Percentiles rank a stretch among this genome's conserved stretches.
Evolutionary conservation across 768 basidiomycete genomes (phyloP).

Genomic region (Lactarius akahatsu): DNA sequence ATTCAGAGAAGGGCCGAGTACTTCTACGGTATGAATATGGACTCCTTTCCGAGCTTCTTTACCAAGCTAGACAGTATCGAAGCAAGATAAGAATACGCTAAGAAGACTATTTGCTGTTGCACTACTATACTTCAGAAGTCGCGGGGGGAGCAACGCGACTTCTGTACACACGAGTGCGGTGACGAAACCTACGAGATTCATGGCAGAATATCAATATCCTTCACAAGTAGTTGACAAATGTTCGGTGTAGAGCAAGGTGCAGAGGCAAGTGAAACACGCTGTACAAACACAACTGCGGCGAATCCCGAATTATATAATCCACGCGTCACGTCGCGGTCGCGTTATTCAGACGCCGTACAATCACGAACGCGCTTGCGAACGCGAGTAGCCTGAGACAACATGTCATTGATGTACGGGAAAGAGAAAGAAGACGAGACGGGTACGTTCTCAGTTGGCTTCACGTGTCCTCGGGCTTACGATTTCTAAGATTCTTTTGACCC

Average conservation of each 20-base stretch:
- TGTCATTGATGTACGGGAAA: slow-evolving; percentile 65
- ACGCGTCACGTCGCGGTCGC: slow-evolving; percentile 22
- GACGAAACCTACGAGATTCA: not conserved
- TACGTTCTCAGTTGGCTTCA: not conserved
- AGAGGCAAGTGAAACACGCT: not conserved
- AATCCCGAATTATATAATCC: slow-evolving; percentile 16
- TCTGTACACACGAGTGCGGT: slow-evolving; percentile 37
- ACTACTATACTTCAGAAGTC: slow-evolving; percentile 40
- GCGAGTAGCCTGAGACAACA: slow-evolving; percentile 28
- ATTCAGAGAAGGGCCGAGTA: not conserved
- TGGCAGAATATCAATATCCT: not conserved
- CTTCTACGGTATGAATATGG: slow-evolving; percentile 4
- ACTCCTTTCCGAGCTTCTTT: slow-evolving; percentile 21
- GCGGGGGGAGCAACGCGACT: slow-evolving; percentile 36
- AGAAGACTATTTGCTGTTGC: slow-evolving; percentile 34
- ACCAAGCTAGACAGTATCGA: slow-evolving; percentile 5
- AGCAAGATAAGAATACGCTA: slow-evolving; percentile 2
- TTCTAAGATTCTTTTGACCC: slow-evolving; percentile 26
- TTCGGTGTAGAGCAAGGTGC: too few species aligned
- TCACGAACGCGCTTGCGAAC: not conserved
- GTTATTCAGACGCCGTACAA: too few species aligned
- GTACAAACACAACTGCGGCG: not conserved
- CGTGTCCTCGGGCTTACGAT: not conserved
- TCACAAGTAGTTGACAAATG: not conserved
- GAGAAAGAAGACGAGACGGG: slow-evolving; percentile 50